phyloP scores from a whole-genome alignment of 257 asterid genomes.

The Solanum dulcamara region DNA sequence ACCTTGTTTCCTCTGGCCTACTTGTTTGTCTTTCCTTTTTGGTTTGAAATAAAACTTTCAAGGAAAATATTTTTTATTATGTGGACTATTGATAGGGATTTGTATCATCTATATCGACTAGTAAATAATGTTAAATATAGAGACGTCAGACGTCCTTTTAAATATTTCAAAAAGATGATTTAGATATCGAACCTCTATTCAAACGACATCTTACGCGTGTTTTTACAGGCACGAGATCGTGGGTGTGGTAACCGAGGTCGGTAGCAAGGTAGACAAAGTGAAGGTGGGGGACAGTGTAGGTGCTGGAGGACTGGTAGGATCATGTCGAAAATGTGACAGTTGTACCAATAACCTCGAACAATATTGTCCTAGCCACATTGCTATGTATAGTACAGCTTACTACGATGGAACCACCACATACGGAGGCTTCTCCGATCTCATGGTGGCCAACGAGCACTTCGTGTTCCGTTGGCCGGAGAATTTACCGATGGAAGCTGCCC shows the following conservation, averaged over 20 bases:
- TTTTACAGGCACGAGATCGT: constrained; percentile 30
- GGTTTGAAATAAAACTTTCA: not conserved
- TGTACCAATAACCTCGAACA: constrained; percentile 32
- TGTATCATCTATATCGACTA: no score
- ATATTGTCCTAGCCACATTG: constrained; percentile 28
- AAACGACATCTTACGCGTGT: not conserved
- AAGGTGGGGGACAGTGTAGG: constrained; percentile 32
- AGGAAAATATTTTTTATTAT: not conserved
- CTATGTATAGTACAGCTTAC: constrained; percentile 18
- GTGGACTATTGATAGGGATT: no score
- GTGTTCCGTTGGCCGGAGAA: no score
- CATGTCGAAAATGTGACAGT: constrained; percentile 24
- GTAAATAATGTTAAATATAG: no score
- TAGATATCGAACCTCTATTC: not conserved
- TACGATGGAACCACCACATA: constrained; percentile 26
- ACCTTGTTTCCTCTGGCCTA: not conserved
- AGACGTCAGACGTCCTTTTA: no score
- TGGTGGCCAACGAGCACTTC: no score
- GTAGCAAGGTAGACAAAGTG: constrained; percentile 24
- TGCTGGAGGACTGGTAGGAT: constrained; percentile 32
- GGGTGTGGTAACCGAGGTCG: constrained; percentile 36
- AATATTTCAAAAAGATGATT: no score
- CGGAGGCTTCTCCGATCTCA: no score
- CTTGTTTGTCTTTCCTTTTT: not conserved
- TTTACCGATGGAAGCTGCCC: no score